Evolutionary conservation across 805 yeast species (phyloP).

Genomic region (Jamesozyma rosinii): DNA sequence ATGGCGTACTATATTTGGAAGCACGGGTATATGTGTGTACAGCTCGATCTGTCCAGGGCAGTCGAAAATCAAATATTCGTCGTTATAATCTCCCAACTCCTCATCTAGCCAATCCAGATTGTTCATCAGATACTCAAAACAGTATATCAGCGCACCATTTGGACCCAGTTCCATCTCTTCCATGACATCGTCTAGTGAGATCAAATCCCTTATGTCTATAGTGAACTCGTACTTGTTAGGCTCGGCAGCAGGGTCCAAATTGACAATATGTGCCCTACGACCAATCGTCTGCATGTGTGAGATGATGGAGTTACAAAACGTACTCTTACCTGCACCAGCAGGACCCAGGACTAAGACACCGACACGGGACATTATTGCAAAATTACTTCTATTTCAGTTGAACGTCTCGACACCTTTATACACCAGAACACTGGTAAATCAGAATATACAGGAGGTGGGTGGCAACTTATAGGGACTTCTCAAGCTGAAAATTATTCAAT

Average conservation of each 20-base stretch:
- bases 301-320: slow-evolving; percentile 83
- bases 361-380: slow-evolving; percentile 96
- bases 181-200: slow-evolving; percentile 88
- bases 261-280: slow-evolving; percentile 87
- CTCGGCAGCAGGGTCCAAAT: slow-evolving; percentile 95
- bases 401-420: too few species aligned
- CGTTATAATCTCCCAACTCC: slow-evolving; percentile 90
- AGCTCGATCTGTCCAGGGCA: slow-evolving; percentile 97
- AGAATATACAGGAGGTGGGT: too few species aligned
- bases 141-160: slow-evolving; percentile 86
- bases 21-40: slow-evolving; percentile 86
- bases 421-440: too few species aligned
- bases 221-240: slow-evolving; percentile 86
- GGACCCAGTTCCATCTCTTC: slow-evolving; percentile 92
- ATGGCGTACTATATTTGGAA: slow-evolving; percentile 84
- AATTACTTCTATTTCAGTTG: too few species aligned
- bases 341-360: slow-evolving; percentile 94
- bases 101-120: slow-evolving; percentile 97
- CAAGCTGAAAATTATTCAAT: too few species aligned
- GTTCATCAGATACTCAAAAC: slow-evolving; percentile 82
- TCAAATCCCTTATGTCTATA: slow-evolving; percentile 82
- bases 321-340: slow-evolving; percentile 94
- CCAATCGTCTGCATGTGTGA: slow-evolving; percentile 85
- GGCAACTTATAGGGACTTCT: too few species aligned
- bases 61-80: slow-evolving; percentile 87